Base-by-base conservation (phyloP, 2,329 filamentous ascomycete genomes). In the Botrytis galanthina region DNA sequence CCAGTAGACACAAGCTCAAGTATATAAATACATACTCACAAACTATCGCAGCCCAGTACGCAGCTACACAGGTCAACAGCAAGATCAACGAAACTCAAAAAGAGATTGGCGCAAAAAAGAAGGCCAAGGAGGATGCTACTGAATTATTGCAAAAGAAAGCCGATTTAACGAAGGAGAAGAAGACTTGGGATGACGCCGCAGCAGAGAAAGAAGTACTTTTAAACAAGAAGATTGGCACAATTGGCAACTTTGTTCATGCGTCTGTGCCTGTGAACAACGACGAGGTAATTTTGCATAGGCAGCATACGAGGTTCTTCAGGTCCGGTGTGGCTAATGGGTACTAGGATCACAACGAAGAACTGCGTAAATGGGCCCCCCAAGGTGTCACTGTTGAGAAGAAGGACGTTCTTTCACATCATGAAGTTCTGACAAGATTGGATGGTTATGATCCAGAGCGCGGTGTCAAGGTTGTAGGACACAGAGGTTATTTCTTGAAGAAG, bases 381-480 rank as follows among this genome's bases (percentile, higher is more conserved):
- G 91, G 91, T 71, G 87, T 91, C 74, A 87, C 85, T 35, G 89
- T 93, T 67, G 90, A 94, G 83, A 95, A 95, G 86, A 89, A 90
- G 79, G 87, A 92, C 73, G 86, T 88, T 75, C 91, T 98, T 75
- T 97, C 95, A 70, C 96, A 99, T 83, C 96, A 99, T 83, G 95
- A 98, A 82, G 94, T 99, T 72, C 89, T 98, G 74, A 90, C 91
- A 74, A 89, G 94, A 78, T 85, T 98, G 76, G 94, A 96, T 78
- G 95, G 95, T 71, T 98, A 97, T 81, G 96, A 98, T 81, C 92
- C 94, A 1, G 94, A 97, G 81, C 91, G 96, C 77, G 94, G 94
- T 77, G 93, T 94, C 76, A 98, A 98, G 86, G 89, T 98, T 76
- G 95, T 97, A 62, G 95, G 96, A 70, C 95, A 98, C 83, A 89